Conservation (phyloP, 768 basidiomycete species). For the Hericium coralloides region DNA sequence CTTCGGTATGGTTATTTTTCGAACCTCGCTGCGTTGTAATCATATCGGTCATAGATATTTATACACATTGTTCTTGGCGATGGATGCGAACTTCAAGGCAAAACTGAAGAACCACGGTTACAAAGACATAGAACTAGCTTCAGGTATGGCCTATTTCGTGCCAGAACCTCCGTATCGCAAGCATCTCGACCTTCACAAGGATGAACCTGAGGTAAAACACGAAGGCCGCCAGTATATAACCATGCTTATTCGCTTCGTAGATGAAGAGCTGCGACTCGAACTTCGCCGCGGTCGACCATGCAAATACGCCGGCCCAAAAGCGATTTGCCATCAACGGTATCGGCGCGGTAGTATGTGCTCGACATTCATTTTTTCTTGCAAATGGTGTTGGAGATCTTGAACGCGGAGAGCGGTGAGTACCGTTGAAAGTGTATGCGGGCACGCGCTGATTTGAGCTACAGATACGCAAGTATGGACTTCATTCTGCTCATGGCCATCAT, state of each 20-base stretch:
- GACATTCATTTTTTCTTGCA: background rate
- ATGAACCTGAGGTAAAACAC: slow-evolving; percentile 2
- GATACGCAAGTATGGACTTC: background rate
- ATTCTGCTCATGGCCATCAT: background rate
- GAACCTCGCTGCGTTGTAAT: background rate
- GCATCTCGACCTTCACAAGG: background rate
- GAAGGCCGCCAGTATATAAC: too few species aligned
- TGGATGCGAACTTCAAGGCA: slow-evolving; percentile 26
- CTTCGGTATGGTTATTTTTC: background rate
- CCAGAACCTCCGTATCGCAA: background rate
- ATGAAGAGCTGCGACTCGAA: background rate
- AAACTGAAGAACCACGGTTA: slow-evolving; percentile 17
- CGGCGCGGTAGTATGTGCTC: background rate
- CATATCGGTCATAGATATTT: slow-evolving; percentile 15
- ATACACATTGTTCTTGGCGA: slow-evolving; percentile 18
- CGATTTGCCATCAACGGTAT: background rate
- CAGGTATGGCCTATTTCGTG: slow-evolving; percentile 14
- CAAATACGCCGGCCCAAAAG: background rate
- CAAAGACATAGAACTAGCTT: slow-evolving; percentile 2
- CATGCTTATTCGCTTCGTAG: background rate
- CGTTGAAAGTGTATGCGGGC: background rate
- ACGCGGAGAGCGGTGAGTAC: background rate
- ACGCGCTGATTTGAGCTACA: background rate
- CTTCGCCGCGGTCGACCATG: background rate
- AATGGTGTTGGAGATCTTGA: background rate